These are phyloP conservation scores for Syzygium oleosum DNA, from an alignment of 345 rosid species.

Conservation along the genomic window DNA sequence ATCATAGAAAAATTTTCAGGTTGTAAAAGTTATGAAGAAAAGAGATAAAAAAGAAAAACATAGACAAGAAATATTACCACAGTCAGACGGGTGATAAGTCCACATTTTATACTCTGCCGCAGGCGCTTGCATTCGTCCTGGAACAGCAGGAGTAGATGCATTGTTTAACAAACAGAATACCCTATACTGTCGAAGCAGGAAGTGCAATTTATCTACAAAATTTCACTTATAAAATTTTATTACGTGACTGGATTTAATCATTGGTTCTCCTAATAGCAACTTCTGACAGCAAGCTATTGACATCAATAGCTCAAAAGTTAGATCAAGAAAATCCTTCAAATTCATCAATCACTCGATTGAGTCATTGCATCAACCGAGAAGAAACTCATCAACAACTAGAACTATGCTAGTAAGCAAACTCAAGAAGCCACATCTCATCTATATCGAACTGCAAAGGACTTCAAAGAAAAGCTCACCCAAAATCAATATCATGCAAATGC, in stretches of 20 bases:
- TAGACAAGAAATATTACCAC: conserved; percentile 49
- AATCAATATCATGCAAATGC: background rate
- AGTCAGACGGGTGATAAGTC: conserved; percentile 74
- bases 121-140: conserved; percentile 99
- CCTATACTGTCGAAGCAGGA: background rate
- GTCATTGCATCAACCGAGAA: background rate
- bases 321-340: background rate
- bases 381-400: background rate
- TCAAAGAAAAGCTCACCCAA: background rate
- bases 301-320: background rate
- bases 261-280: background rate
- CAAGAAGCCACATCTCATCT: background rate
- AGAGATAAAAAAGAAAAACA: background rate
- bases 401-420: background rate
- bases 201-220: background rate
- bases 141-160: background rate
- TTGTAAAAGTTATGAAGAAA: background rate
- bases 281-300: background rate
- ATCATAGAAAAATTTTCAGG: background rate
- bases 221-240: background rate
- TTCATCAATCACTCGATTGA: background rate
- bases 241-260: background rate
- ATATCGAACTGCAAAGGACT: background rate
- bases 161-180: background rate
- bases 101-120: conserved; percentile 97